Percentiles rank a stretch among this genome's conserved stretches.
phyloP scores from a whole-genome alignment of 2,329 filamentous ascomycete species.

The Colletotrichum godetiae region DNA sequence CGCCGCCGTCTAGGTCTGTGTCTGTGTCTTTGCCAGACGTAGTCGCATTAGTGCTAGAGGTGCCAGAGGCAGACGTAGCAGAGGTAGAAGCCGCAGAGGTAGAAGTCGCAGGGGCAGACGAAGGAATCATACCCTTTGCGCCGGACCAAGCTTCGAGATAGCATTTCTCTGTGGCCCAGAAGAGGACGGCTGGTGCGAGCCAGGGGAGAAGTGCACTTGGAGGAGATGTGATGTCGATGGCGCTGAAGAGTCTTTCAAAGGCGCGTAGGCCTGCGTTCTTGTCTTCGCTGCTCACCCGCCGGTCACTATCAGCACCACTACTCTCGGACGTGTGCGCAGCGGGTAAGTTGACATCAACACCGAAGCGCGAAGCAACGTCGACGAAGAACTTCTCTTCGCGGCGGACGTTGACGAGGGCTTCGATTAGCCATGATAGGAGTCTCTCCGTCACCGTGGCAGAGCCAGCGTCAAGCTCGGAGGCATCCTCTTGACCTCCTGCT shows the following conservation, averaged over 20 bases:
- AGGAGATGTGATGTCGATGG: slow-evolving; percentile 49
- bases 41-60: too few species aligned
- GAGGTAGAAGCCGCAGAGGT: too few species aligned
- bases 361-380: slow-evolving; percentile 70
- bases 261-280: slow-evolving; percentile 53
- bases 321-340: neutral
- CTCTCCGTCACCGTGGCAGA: slow-evolving; percentile 39
- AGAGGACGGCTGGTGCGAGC: slow-evolving; percentile 77
- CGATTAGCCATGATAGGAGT: slow-evolving; percentile 71
- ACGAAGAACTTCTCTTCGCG: slow-evolving; percentile 77
- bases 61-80: too few species aligned
- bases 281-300: slow-evolving; percentile 40
- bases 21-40: slow-evolving; percentile 36
- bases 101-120: too few species aligned
- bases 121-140: slow-evolving; percentile 45
- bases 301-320: neutral
- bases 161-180: slow-evolving; percentile 80
- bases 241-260: slow-evolving; percentile 63
- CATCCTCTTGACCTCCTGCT: too few species aligned
- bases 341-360: slow-evolving; percentile 59
- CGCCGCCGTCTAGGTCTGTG: slow-evolving; percentile 72
- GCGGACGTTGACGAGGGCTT: slow-evolving; percentile 73
- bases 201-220: slow-evolving; percentile 50
- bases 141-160: slow-evolving; percentile 71
- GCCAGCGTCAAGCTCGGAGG: too few species aligned